These are phyloP conservation scores for Crassisporium funariophilum DNA, from an alignment of 768 basidiomycete genomes.

Conservation along the genomic window DNA sequence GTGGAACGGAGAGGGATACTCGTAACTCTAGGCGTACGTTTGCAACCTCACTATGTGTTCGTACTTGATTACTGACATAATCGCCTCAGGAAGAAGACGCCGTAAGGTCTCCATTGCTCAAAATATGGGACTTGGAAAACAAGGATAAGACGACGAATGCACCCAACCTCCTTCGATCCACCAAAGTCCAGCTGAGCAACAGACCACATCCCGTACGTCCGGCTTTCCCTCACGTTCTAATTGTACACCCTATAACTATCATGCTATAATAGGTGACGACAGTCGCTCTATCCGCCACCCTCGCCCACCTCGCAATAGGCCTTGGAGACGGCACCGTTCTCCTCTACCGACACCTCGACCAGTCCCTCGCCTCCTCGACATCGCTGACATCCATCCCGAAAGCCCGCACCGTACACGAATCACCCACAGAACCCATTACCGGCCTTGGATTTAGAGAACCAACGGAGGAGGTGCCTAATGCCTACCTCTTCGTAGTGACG, in stretches of 20 bases:
- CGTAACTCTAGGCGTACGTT: conserved; percentile 85
- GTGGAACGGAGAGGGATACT: conserved; percentile 78
- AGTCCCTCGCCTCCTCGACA: conserved; percentile 75
- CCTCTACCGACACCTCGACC: conserved; percentile 88
- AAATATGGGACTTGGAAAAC: conserved; percentile 86
- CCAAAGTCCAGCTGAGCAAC: conserved; percentile 74
- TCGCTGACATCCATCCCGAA: conserved; percentile 83
- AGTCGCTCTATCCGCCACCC: conserved; percentile 72
- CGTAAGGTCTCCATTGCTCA: conserved; percentile 67
- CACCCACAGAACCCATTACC: conserved; percentile 85
- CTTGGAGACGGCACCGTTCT: conserved; percentile 95
- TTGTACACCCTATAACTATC: not conserved
- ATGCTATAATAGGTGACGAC: conserved; percentile 60
- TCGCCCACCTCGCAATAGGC: conserved; percentile 88
- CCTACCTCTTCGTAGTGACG: conserved; percentile 86
- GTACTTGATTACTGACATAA: conserved; percentile 11
- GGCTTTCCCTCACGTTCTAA: not conserved
- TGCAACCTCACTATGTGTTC: conserved; percentile 1
- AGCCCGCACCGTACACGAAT: conserved; percentile 81
- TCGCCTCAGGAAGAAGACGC: conserved; percentile 76
- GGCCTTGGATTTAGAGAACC: conserved; percentile 87
- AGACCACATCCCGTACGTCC: conserved; percentile 78
- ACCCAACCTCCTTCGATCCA: conserved; percentile 70
- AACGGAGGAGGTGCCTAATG: conserved; percentile 39
- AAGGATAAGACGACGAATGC: conserved; percentile 63